A percentile compares a stretch with the other conserved stretches of the same genome.
These are phyloP conservation scores for Triticum timopheevii DNA, from an alignment of 176 grass and related monocot species.

Conservation along the genomic window DNA sequence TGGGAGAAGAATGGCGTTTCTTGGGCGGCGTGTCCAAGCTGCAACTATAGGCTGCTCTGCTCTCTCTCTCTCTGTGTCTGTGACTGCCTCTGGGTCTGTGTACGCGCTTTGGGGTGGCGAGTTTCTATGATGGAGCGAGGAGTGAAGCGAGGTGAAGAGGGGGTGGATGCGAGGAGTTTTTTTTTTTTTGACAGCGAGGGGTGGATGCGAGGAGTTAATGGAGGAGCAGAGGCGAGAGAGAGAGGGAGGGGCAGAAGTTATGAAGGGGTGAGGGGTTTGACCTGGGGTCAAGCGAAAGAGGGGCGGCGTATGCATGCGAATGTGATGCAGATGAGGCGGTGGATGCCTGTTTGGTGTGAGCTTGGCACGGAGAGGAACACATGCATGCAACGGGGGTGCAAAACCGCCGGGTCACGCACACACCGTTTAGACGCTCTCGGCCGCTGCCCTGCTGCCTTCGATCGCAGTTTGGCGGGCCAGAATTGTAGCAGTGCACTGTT, in stretches of 20 bases:
- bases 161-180: no score
- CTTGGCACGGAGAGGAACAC: not conserved
- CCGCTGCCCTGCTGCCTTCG: no score
- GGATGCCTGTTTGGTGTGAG: constrained; percentile 45
- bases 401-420: not conserved
- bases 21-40: constrained; percentile 8
- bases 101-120: constrained; percentile 17
- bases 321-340: constrained; percentile 24
- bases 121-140: constrained; percentile 41
- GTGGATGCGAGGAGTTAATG: constrained; percentile 37
- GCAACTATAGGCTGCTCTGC: not conserved
- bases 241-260: constrained; percentile 14
- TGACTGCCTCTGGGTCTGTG: not conserved
- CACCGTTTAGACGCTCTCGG: not conserved
- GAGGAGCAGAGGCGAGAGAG: constrained; percentile 9
- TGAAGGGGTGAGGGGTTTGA: constrained; percentile 29
- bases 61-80: not conserved
- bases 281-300: constrained; percentile 29
- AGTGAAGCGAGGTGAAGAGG: constrained; percentile 12
- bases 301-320: not conserved
- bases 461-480: no score
- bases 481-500: no score
- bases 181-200: not conserved
- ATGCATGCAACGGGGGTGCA: not conserved
- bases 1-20: constrained; percentile 33